Conservation (phyloP, 129 eudicot genomes). For the Arctium minus region DNA sequence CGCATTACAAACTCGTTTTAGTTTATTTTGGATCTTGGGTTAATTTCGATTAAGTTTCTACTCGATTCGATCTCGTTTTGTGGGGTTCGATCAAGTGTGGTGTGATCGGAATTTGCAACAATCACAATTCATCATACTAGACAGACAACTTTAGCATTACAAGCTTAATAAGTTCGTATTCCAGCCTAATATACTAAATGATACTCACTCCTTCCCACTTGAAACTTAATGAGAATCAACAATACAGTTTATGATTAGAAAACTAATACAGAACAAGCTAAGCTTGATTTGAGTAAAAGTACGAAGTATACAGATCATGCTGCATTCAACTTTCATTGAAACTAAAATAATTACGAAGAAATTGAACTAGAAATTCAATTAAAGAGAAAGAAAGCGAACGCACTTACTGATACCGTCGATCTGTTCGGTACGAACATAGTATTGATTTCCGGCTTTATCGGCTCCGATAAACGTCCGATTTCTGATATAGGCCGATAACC, state of each 20-base stretch:
- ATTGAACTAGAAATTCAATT: neutral
- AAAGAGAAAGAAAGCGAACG: conserved; percentile 22
- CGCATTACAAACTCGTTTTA: too few relatives aligned
- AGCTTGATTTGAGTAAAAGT: neutral
- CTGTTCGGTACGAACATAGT: conserved; percentile 59
- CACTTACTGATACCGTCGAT: conserved; percentile 88
- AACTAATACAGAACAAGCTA: neutral
- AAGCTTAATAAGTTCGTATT: neutral
- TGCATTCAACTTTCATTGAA: neutral
- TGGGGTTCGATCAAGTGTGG: too few relatives aligned
- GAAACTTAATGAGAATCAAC: neutral
- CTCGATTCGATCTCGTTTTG: too few relatives aligned
- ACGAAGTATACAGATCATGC: neutral
- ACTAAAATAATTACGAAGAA: neutral
- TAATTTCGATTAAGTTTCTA: too few relatives aligned
- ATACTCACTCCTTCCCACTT: neutral
- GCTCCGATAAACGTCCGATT: conserved; percentile 56
- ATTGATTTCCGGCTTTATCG: conserved; percentile 82
- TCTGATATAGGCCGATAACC: conserved; percentile 50
- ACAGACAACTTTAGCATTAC: neutral
- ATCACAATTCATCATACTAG: neutral
- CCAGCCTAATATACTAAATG: neutral
- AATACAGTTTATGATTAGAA: neutral
- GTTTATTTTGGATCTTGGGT: too few relatives aligned
- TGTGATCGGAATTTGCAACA: too few relatives aligned